Percentiles rank a stretch among this genome's conserved stretches.
Conservation (phyloP, 495 filamentous ascomycete genomes). For the Penicillium nucicola region DNA sequence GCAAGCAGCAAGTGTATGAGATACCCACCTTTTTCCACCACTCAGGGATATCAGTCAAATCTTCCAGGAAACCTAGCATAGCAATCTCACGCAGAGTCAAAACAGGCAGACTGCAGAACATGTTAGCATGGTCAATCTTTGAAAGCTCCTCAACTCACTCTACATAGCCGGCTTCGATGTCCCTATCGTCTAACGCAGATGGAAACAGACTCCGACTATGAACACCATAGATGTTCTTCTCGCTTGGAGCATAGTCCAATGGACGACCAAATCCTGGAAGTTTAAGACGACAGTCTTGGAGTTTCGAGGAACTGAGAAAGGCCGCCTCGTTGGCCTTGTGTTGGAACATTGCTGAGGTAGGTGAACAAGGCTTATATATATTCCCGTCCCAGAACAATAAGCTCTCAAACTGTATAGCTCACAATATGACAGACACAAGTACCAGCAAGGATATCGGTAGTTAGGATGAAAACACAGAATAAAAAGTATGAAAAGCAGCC, state of each 20-base stretch:
- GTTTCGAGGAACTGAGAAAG: background rate
- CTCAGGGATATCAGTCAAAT: conserved; percentile 44
- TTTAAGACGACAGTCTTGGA: conserved; percentile 13
- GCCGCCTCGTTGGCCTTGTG: conserved; percentile 4
- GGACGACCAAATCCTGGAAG: conserved; percentile 45
- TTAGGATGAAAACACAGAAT: background rate
- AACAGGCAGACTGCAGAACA: conserved; percentile 20
- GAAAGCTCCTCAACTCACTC: conserved; percentile 21
- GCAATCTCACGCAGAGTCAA: conserved; percentile 38
- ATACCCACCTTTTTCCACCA: conserved; percentile 51
- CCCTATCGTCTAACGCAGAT: conserved; percentile 27
- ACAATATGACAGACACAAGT: background rate
- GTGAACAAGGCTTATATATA: background rate
- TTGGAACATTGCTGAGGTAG: conserved; percentile 21
- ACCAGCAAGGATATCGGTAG: background rate
- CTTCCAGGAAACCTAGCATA: conserved; percentile 38
- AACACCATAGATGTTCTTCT: conserved; percentile 29
- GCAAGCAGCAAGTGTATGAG: background rate
- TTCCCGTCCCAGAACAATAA: background rate
- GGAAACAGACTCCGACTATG: conserved; percentile 30
- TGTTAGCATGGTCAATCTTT: background rate
- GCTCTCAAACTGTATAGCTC: background rate
- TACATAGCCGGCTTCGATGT: conserved; percentile 32
- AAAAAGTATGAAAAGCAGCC: background rate
- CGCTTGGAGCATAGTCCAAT: conserved; percentile 29